Base-by-base conservation (phyloP, 441 rosid genomes). In the Manihot esculenta region DNA sequence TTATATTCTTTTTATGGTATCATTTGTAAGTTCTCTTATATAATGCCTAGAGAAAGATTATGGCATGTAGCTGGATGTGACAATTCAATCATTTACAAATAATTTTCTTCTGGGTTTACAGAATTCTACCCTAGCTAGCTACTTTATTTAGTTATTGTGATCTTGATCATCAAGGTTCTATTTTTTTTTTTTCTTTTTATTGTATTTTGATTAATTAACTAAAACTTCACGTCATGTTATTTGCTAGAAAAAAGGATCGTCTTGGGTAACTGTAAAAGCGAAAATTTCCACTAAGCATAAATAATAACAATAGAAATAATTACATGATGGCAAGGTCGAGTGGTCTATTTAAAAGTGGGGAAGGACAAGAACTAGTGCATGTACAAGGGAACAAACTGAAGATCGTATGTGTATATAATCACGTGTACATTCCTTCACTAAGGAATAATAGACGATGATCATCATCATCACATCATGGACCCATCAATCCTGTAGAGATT, bases 331-430 rank as follows among this genome's bases (percentile, higher is more conserved):
- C 66, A 69, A 47, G 51, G 70, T 56, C 74, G 85, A 84, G 61
- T 80, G 5, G 84, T 83, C 87, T 63, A 77, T 82, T 80, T 73
- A 53, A 51, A 59, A 72, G 76, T 74, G 82, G 85, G 54, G 53
- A 26, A 68, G 20, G 7, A 1, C 17, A 21, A 24, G 18, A 5
- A 20, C 38, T 71, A 41, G 69, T 51, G 67, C 67, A 69, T 18
- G 20, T 18, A 51, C 26, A 59, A 72, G 75, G 78, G 62, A 76
- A 75, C 73, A 67, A 72, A 30, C 4, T 30, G 35, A 79, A 27
- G 35, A 42, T 41, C 41, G 21, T 20, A 14, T 56, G 8, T 18
- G 48, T 35, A 14, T 0, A 35, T 48, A n/a, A 64, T 79, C 84
- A 82, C 85, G 84, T 79, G 83, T 61, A 50, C 9, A 11, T 62